Conservation (phyloP, 805 yeast genomes). For the Barnettozyma populi region DNA sequence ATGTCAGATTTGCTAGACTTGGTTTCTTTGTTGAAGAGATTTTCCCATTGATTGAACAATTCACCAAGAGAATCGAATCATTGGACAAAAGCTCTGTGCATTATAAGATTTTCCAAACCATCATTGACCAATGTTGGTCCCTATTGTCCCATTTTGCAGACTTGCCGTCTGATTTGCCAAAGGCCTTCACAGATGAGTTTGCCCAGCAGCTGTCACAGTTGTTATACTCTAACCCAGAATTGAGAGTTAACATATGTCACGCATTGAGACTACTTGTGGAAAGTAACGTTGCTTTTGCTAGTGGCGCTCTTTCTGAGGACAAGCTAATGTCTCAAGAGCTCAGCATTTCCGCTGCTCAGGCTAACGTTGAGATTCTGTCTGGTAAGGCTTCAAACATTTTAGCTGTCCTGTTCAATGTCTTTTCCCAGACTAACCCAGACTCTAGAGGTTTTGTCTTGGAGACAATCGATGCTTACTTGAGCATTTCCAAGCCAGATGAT, state of each 20-base stretch:
- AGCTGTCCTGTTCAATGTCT: constrained; percentile 87
- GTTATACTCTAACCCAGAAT: constrained; percentile 66
- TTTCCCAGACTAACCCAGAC: constrained; percentile 81
- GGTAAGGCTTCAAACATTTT: constrained; percentile 67
- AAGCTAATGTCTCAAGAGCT: constrained; percentile 55
- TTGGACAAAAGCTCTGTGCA: constrained; percentile 57
- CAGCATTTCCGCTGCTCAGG: constrained; percentile 47
- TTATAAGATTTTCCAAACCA: constrained; percentile 73
- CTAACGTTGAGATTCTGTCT: constrained; percentile 58
- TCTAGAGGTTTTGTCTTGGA: constrained; percentile 81
- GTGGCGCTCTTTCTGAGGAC: constrained; percentile 54
- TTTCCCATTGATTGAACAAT: constrained; percentile 58
- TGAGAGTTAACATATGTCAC: constrained; percentile 80
- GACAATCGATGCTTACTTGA: constrained; percentile 75
- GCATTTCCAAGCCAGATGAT: constrained; percentile 62
- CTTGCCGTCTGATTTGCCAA: constrained; percentile 67
- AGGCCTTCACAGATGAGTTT: constrained; percentile 65
- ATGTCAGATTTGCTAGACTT: constrained; percentile 66
- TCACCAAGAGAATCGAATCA: constrained; percentile 41
- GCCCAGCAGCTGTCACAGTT: constrained; percentile 71
- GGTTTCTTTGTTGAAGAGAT: constrained; percentile 57
- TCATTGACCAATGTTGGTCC: constrained; percentile 90
- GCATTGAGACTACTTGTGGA: constrained; percentile 74
- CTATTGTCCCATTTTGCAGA: constrained; percentile 85
- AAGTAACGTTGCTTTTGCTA: constrained; percentile 59